Conservation (phyloP, 257 asterid species). For the Cruciata laevipes region DNA sequence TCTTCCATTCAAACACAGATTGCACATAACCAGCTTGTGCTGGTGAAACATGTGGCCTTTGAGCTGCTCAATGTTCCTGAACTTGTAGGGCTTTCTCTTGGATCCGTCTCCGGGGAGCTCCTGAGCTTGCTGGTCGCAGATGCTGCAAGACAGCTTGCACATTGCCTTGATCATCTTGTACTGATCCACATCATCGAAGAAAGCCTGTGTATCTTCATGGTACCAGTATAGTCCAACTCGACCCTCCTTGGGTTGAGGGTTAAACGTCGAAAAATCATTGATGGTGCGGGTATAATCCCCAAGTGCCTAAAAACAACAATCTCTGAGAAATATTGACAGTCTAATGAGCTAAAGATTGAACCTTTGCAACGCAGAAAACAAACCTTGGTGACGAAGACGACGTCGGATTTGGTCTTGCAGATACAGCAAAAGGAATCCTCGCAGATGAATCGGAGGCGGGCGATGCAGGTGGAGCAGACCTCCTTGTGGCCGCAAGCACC, state of each 20-base stretch:
- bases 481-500: constrained; percentile 97
- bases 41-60: constrained; percentile 81
- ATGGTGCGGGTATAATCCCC: constrained; percentile 76
- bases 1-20: constrained; percentile 94
- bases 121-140: constrained; percentile 63
- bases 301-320: constrained; percentile 43
- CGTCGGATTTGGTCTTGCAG: constrained; percentile 69
- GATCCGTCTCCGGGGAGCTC: constrained; percentile 35
- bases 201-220: constrained; percentile 86
- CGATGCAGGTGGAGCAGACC: constrained; percentile 96
- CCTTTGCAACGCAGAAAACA: too few species aligned
- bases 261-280: constrained; percentile 56
- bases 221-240: constrained; percentile 72
- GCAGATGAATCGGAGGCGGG: constrained; percentile 96
- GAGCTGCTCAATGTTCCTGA: constrained; percentile 82
- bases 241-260: constrained; percentile 70
- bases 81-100: constrained; percentile 50
- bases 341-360: neutral
- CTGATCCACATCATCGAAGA: constrained; percentile 85
- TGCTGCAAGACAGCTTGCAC: constrained; percentile 95
- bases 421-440: constrained; percentile 92
- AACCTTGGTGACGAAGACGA: constrained; percentile 90
- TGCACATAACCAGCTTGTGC: constrained; percentile 82
- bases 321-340: neutral
- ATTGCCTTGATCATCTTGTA: constrained; percentile 93